A percentile compares a stretch with the other conserved stretches of the same genome.
phyloP scores from a whole-genome alignment of 2,329 filamentous ascomycete species.

The Ophiostoma triangulosporum region DNA sequence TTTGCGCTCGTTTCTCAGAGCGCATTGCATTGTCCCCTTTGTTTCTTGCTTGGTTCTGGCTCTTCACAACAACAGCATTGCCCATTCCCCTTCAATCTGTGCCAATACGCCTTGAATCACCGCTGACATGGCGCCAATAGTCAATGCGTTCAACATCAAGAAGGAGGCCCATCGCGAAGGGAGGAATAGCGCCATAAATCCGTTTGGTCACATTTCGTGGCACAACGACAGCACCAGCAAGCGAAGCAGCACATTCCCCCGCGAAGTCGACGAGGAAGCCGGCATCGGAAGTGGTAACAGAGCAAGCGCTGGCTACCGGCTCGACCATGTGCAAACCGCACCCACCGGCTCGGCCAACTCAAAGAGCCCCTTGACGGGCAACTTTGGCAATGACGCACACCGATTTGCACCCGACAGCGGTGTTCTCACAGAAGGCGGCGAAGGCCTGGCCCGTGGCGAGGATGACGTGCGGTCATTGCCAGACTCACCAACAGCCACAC shows the following conservation, averaged over 20 bases:
- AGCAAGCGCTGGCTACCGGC: conserved; percentile 13
- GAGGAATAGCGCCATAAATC: conserved; percentile 29
- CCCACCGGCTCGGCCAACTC: conserved; percentile 3
- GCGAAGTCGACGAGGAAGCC: conserved; percentile 22
- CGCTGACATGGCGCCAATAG: conserved; percentile 20
- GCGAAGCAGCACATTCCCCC: conserved; percentile 21
- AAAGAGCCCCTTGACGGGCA: background rate
- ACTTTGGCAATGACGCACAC: background rate
- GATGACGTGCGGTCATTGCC: background rate
- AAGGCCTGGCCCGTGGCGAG: background rate
- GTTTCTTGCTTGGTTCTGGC: background rate
- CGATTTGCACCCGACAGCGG: background rate
- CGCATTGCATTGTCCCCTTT: no score
- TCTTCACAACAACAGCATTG: background rate
- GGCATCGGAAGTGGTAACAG: conserved; percentile 14
- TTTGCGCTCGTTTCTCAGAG: background rate
- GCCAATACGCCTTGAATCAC: background rate
- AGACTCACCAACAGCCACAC: conserved; percentile 6
- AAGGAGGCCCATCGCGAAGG: conserved; percentile 30
- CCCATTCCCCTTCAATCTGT: background rate
- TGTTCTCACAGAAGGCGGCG: conserved; percentile 1
- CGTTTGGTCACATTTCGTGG: conserved; percentile 30
- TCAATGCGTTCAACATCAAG: conserved; percentile 33
- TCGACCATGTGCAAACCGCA: conserved; percentile 19
- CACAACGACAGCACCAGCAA: background rate